Conservation (phyloP, 2,329 filamentous ascomycete genomes). For the Aphanoascus verrucosus region DNA sequence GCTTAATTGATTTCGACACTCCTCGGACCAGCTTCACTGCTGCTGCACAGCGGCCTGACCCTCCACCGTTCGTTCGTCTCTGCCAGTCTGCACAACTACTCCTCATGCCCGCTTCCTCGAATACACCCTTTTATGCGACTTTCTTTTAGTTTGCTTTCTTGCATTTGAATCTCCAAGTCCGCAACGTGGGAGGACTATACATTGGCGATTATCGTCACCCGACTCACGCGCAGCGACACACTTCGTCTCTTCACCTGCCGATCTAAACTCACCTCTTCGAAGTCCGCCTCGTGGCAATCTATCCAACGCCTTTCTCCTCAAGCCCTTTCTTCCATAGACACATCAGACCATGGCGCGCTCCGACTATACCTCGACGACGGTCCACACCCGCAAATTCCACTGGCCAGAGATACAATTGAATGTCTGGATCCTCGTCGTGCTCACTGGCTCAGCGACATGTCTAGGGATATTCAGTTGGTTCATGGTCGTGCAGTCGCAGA, state of each 20-base stretch:
- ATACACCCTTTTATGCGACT: neutral
- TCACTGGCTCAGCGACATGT: conserved; percentile 47
- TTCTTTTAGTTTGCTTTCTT: neutral
- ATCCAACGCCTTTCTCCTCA: neutral
- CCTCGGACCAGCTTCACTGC: neutral
- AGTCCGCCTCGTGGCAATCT: neutral
- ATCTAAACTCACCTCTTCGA: neutral
- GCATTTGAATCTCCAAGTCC: neutral
- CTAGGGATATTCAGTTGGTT: conserved; percentile 53
- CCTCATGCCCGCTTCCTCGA: neutral
- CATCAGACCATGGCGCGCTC: conserved; percentile 9
- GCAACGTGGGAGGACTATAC: neutral
- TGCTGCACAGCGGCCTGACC: conserved; percentile 13
- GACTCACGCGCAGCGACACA: neutral
- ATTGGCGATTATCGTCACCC: neutral
- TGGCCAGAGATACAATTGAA: conserved; percentile 57
- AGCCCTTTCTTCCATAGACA: neutral
- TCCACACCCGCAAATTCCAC: conserved; percentile 40
- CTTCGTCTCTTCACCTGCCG: neutral
- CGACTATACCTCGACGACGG: conserved; percentile 8
- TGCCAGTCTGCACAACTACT: neutral
- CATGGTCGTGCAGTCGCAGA: conserved; percentile 46
- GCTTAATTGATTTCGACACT: neutral
- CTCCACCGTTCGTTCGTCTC: neutral
- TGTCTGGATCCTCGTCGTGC: conserved; percentile 53